Evolutionary conservation across 2,329 filamentous ascomycete genomes (phyloP), one percentile per base, ranked within the genome.

Genomic region (Neodidymelliopsis sp.): DNA sequence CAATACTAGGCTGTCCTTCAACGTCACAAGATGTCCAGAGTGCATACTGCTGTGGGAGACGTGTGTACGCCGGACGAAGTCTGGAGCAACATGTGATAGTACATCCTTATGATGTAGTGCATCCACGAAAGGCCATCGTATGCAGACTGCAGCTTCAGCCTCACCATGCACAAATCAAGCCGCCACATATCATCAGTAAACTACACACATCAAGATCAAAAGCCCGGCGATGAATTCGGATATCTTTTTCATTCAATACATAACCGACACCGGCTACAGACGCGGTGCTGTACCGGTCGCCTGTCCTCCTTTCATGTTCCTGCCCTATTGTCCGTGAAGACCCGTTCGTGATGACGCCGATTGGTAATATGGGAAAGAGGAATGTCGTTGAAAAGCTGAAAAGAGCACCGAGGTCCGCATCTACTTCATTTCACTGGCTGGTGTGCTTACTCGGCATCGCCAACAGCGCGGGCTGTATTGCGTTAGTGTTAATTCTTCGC

Each of bases 191-290:
- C 24, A 27, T 7, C 24, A 33, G 25, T 13, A 24, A 15, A 9
- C 27, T 19, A 24, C 33, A 25, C 34, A 38, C 30, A 28, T 46
- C 51, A 49, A 20, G 10, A n/a, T 10, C 36, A 16, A 23, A 20
- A 23, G 9, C 4, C 3, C 13, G 15, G 5, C 10, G 10, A 2
- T 50, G 28, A 56, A 55, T 62, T 66, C 58, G 59, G 59, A 56
- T 60, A 62, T 65, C 59, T 67, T 67, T 62, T 62, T 68, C 64
- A 67, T 68, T 68, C 63, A 67, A 57, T 66, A 67, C 64, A 62
- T 68, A 67, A 66, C 59, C 62, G 66, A 66, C 63, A 62, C 58
- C 54, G 57, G 54, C 53, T 55, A 50, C 56, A 54, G 49, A 50
- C 53, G 40, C 46, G 59, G 59, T 62, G 52, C 54, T 62, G 54